Evolutionary conservation across 768 basidiomycete species (phyloP).

Genomic region (Gautieria morchelliformis): DNA sequence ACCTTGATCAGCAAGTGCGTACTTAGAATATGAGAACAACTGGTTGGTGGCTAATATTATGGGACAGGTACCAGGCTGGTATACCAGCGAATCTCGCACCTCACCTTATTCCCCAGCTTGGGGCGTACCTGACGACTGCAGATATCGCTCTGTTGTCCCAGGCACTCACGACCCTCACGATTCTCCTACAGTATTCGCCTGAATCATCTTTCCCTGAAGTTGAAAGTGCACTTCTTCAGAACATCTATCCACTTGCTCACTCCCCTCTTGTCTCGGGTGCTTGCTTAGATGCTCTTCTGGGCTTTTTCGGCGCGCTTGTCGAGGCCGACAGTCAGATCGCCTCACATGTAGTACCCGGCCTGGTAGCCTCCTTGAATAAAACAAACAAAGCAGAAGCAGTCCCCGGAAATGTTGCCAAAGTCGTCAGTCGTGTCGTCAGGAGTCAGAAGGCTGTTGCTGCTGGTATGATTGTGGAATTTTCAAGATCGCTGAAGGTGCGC

Average conservation of each 20-base stretch:
- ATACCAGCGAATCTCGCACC: slow-evolving; percentile 51
- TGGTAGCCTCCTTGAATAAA: slow-evolving; percentile 60
- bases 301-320: slow-evolving; percentile 77
- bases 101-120: slow-evolving; percentile 63
- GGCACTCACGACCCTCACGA: slow-evolving; percentile 52
- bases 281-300: slow-evolving; percentile 71
- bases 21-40: neutral
- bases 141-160: slow-evolving; percentile 77
- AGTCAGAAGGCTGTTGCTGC: slow-evolving; percentile 64
- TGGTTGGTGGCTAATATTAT: neutral
- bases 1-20: slow-evolving; percentile 58
- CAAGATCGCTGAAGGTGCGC: slow-evolving; percentile 67
- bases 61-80: slow-evolving; percentile 32
- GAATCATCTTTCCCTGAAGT: slow-evolving; percentile 62
- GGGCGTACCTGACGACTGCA: slow-evolving; percentile 58
- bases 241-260: slow-evolving; percentile 61
- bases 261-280: slow-evolving; percentile 71
- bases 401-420: slow-evolving; percentile 70
- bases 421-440: slow-evolving; percentile 74
- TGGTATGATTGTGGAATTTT: slow-evolving; percentile 77
- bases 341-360: slow-evolving; percentile 68
- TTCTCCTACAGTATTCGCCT: slow-evolving; percentile 63
- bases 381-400: slow-evolving; percentile 45
- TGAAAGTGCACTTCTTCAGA: slow-evolving; percentile 56
- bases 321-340: slow-evolving; percentile 76